Conservation (phyloP, 768 basidiomycete species). For the Termitomyces bulborhizus region DNA sequence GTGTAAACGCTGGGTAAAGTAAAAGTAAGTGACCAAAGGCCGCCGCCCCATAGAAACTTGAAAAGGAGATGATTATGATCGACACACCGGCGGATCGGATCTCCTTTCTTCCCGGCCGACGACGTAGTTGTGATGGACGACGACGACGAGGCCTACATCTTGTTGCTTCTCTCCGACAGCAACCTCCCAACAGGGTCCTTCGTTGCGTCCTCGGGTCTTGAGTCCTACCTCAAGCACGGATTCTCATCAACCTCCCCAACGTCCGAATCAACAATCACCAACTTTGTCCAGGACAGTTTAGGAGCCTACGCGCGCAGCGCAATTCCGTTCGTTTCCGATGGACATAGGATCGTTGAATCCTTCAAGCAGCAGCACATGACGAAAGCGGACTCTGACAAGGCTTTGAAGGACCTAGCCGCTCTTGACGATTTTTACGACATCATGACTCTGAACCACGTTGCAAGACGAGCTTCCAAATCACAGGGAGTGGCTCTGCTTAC, state of each 20-base stretch:
- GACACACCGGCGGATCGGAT: conserved; percentile 3
- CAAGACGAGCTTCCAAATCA: conserved; percentile 78
- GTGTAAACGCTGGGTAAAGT: too few relatives aligned
- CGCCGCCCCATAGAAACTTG: background rate
- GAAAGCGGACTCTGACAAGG: conserved; percentile 14
- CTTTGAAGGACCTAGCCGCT: conserved; percentile 37
- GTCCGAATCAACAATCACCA: conserved; percentile 25
- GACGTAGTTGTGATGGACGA: conserved; percentile 11
- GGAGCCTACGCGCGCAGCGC: conserved; percentile 74
- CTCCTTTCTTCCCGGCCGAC: background rate
- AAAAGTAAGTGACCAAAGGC: background rate
- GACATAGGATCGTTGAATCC: conserved; percentile 40
- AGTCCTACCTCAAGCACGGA: conserved; percentile 86
- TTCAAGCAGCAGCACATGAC: conserved; percentile 12
- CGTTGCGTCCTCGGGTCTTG: conserved; percentile 89
- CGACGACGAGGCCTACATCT: conserved; percentile 54
- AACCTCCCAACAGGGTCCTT: conserved; percentile 98
- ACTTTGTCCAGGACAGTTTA: conserved; percentile 68
- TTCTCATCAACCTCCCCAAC: conserved; percentile 35
- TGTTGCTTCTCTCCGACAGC: conserved; percentile 81
- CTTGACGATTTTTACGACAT: conserved; percentile 78
- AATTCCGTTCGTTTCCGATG: conserved; percentile 73
- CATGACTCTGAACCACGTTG: conserved; percentile 87
- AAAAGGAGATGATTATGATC: conserved; percentile 1
- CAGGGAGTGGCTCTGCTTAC: conserved; percentile 93